Base-by-base conservation (phyloP, 192 early-diverging fungal genomes). In the Radiomyces spectabilis region DNA sequence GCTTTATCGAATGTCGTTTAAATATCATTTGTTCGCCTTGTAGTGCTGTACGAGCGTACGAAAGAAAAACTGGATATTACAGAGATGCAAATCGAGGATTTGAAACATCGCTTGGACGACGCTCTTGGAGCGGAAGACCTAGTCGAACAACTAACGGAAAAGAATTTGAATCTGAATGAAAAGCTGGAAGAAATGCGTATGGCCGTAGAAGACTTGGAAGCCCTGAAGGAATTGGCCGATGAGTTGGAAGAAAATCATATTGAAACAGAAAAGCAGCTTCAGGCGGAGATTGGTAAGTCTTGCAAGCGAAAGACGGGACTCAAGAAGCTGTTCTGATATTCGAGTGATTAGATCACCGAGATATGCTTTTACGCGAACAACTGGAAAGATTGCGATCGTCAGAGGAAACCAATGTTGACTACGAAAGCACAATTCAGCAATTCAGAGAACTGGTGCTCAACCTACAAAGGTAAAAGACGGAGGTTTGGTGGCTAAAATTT, bases 171-270 rank as follows among this genome's bases (percentile, higher is more conserved):
- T 13, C 71, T 93, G 13, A 81, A 74, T 30, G 85, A 86, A 65
- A 83, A 86, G 68, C 43, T 90, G 26, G 91, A 94, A 47, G 88
- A 95, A 47, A 66, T 88, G 77, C 81, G 82, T 46, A 75, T 66
- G 30, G 73, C 67, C 0, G 78, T 94, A 30, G 92, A 92, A 48
- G 94, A 90, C 63, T 72, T 97, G 30, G 93, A 97, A 68, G 86
- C 87, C 5, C 73, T 97, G 34, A 88, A 89, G 65, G 88, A 89
- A 55, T 68, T 95, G 40, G 89, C 86, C 61, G 92, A 97, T 55
- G 92, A 95, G 67, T 70, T 95, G 58, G 95, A 97, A 63, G 91
- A 94, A 59, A 89, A 85, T 55, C 93, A 94, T 55, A 77, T 92
- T 3, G 85, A 93, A 43, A 91, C 86, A 21, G 87, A 92, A 63